These are phyloP conservation scores for Rhytidhysteron rufulum DNA, from an alignment of 2,329 filamentous ascomycete species.

Conservation along the genomic window DNA sequence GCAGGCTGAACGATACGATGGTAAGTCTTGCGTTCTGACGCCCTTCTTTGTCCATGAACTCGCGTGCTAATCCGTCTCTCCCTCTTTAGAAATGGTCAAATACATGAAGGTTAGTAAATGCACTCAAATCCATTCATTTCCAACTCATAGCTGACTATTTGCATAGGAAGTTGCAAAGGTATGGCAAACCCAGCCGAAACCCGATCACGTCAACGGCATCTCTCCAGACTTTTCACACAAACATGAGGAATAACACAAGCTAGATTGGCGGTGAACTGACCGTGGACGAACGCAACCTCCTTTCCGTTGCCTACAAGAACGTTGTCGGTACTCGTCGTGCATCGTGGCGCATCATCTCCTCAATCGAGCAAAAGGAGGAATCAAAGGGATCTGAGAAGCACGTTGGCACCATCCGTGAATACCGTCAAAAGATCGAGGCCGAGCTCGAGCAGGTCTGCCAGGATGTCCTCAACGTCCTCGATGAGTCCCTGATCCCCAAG, in stretches of 20 bases:
- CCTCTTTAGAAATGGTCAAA: slow-evolving; percentile 78
- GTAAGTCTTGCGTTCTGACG: slow-evolving; percentile 43
- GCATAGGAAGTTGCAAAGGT: slow-evolving; percentile 88
- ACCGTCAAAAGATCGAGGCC: slow-evolving; percentile 96
- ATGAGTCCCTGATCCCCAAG: slow-evolving; percentile 90
- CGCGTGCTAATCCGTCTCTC: slow-evolving; percentile 32
- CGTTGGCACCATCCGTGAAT: slow-evolving; percentile 88
- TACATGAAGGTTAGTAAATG: slow-evolving; percentile 80
- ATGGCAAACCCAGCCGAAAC: slow-evolving; percentile 31
- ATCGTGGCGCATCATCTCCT: slow-evolving; percentile 99
- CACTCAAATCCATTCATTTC: slow-evolving; percentile 3
- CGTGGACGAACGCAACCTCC: slow-evolving; percentile 78
- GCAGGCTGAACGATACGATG: slow-evolving; percentile 99
- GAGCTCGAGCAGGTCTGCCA: slow-evolving; percentile 98
- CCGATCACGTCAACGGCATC: slow-evolving; percentile 16
- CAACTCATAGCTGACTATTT: slow-evolving; percentile 30
- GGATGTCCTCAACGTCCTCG: slow-evolving; percentile 93
- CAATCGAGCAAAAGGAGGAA: slow-evolving; percentile 99
- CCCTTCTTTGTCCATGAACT: slow-evolving; percentile 8
- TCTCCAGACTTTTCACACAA: slow-evolving; percentile 3
- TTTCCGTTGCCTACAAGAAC: slow-evolving; percentile 99
- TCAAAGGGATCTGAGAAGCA: slow-evolving; percentile 97
- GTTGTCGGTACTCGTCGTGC: slow-evolving; percentile 97
- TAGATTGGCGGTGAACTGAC: slow-evolving; percentile 65
- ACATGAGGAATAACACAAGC: slow-evolving; percentile 16